Evolutionary conservation across 345 rosid species (phyloP), one percentile per base, ranked within the genome.

Genomic region (Bruguiera gymnorhiza): DNA sequence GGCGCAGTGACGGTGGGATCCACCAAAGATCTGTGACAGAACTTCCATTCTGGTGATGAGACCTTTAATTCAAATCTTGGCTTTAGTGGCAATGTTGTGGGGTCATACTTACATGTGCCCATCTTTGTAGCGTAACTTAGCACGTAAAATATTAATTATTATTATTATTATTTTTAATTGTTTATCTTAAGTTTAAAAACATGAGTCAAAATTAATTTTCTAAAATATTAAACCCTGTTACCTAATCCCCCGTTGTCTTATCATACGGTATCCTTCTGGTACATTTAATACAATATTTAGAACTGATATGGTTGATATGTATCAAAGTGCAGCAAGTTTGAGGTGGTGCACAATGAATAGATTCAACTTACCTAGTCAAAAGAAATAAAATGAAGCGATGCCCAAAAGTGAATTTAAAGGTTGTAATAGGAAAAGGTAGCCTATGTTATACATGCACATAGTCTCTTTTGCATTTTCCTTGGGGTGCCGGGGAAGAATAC

Each of bases 41-140:
- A 34, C 24, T 31, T 57, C 56, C 36, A 51, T 52, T 34, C 70
- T 66, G 68, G 55, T 69, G 71, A 76, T 46, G 68, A 61, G 51
- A 56, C 65, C 76, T 76, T 76, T 68, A 71, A 74, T 79, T 76
- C 75, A 82, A 79, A 73, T 57, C 36, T 60, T 75, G 72, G 80
- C 72, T 72, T 69, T 67, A 24, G 60, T 65, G 24, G 66, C 70
- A 6, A 16, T 46, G 7, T n/a, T 57, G 70, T 67, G 77, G 79
- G 79, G 65, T 73, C 51, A 13, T 3, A 0, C 7, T 67, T 75
- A 79, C 79, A 78, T 73, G 81, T 76, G 75, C 15, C 60, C 60
- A 43, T 71, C 76, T 78, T 76, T 34, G 9, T 34, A 34, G 7
- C 7, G 7, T 1, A 34, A 34, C 37, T 34, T 34, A 7, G 2